Evolutionary conservation across 2,329 filamentous ascomycete species (phyloP).

Genomic region (Fusarium sp.): DNA sequence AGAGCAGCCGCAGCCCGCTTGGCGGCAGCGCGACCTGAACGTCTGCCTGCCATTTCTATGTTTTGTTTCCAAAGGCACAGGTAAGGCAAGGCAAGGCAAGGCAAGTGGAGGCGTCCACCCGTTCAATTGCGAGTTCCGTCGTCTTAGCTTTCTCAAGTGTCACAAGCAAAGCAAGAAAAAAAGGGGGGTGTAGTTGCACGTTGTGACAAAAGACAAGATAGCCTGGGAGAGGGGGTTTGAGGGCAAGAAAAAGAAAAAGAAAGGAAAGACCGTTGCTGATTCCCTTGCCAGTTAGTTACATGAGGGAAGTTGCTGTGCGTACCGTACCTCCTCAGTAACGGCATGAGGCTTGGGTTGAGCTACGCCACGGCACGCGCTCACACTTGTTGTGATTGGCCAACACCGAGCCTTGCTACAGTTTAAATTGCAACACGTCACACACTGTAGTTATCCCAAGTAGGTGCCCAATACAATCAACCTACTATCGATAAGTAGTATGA

Average conservation of each 20-base stretch:
- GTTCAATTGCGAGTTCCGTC: constrained; percentile 21
- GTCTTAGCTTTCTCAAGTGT: constrained; percentile 24
- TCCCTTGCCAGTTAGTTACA: constrained; percentile 22
- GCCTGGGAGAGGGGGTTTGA: constrained; percentile 14
- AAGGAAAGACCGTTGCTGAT: constrained; percentile 9
- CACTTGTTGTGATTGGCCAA: constrained; percentile 42
- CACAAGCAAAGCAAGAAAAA: constrained; percentile 17
- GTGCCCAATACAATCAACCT: not conserved
- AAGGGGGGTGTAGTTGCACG: constrained; percentile 11
- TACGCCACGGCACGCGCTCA: constrained; percentile 40
- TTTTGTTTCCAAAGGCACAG: not conserved
- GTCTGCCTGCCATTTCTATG: constrained; percentile 52
- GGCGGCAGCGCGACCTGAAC: constrained; percentile 63
- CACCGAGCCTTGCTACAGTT: constrained; percentile 6
- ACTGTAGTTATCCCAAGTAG: constrained; percentile 24
- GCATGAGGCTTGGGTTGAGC: constrained; percentile 37
- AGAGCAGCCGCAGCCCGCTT: constrained; percentile 63
- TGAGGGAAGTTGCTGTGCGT: no score
- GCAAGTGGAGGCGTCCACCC: constrained; percentile 13
- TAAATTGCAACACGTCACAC: fast-evolving
- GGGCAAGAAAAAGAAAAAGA: constrained; percentile 15
- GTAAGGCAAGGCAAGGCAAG: not conserved
- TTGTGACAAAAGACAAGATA: not conserved
- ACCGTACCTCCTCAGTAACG: constrained; percentile 4
- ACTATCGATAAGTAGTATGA: no score